These are phyloP conservation scores for Phaseolus coccineus DNA, from an alignment of 331 rosid species.

Conservation along the genomic window DNA sequence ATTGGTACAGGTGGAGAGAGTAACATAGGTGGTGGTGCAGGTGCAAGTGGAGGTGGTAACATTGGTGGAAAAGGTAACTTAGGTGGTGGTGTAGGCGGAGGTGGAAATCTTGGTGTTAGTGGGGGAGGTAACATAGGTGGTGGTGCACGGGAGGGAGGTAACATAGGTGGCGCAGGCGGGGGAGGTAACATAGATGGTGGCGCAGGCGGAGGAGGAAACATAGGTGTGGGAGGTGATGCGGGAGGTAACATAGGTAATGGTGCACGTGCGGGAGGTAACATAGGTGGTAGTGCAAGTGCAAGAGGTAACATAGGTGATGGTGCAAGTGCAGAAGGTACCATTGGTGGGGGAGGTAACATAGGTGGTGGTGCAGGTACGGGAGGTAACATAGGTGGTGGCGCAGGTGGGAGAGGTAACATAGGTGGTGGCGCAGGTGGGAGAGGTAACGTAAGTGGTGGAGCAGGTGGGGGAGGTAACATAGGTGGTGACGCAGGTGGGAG, in stretches of 20 bases:
- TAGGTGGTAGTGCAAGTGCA: not conserved
- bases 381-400: too few relatives aligned
- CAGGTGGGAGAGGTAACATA: too few relatives aligned
- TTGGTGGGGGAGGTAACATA: too few relatives aligned
- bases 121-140: too few relatives aligned
- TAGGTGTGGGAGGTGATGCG: not conserved
- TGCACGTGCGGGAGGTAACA: not conserved
- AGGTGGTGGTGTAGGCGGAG: not conserved
- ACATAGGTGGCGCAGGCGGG: not conserved
- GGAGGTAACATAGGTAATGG: not conserved
- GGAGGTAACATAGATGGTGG: not conserved
- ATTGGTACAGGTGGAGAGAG: not conserved
- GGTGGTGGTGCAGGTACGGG: not conserved
- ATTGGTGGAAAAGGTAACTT: not conserved
- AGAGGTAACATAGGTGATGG: not conserved
- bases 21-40: too few relatives aligned
- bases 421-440: not conserved
- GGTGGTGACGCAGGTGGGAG: not conserved
- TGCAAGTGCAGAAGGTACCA: too few relatives aligned
- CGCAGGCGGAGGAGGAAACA: not conserved
- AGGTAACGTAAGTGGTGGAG: not conserved
- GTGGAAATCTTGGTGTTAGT: too few relatives aligned
- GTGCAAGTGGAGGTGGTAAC: not conserved
- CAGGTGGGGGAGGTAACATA: not conserved
- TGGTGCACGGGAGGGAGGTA: not conserved